Evolutionary conservation across 805 yeast species (phyloP).

Genomic region (Yarrowia sp.): DNA sequence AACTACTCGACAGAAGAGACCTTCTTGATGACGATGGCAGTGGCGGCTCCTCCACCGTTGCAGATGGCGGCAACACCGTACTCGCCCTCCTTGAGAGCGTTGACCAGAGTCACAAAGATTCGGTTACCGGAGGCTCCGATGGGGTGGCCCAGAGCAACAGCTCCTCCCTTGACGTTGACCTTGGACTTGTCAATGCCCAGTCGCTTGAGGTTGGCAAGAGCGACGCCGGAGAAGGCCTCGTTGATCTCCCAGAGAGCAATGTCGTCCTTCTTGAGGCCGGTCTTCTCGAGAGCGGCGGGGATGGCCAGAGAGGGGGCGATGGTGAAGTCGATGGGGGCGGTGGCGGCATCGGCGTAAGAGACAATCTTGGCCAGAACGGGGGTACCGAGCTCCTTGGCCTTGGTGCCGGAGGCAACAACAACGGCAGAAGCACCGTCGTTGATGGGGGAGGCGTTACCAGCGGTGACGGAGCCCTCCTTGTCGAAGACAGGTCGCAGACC

Average conservation of each 20-base stretch:
- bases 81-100: conserved; percentile 67
- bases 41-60: conserved; percentile 99
- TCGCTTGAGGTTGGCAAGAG: conserved; percentile 79
- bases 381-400: conserved; percentile 76
- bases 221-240: conserved; percentile 97
- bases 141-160: conserved; percentile 95
- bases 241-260: conserved; percentile 89
- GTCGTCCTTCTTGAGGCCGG: conserved; percentile 65
- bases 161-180: conserved; percentile 92
- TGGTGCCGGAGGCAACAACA: conserved; percentile 78
- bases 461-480: conserved; percentile 93
- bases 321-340: conserved; percentile 88
- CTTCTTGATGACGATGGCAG: conserved; percentile 83
- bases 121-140: conserved; percentile 97
- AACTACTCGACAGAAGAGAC: conserved; percentile 41
- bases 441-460: conserved; percentile 91
- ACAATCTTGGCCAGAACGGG: conserved; percentile 74
- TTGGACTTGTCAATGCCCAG: conserved; percentile 69
- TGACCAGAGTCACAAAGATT: conserved; percentile 64
- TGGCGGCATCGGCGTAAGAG: conserved; percentile 98
- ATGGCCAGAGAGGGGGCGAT: conserved; percentile 92
- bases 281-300: conserved; percentile 89
- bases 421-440: conserved; percentile 98
- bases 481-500: conserved; percentile 89
- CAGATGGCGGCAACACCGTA: conserved; percentile 93